A percentile compares a stretch with the other conserved stretches of the same genome.
phyloP scores from a whole-genome alignment of 1,284 basidiomycete genomes.

The Anthracocystis setariae region DNA sequence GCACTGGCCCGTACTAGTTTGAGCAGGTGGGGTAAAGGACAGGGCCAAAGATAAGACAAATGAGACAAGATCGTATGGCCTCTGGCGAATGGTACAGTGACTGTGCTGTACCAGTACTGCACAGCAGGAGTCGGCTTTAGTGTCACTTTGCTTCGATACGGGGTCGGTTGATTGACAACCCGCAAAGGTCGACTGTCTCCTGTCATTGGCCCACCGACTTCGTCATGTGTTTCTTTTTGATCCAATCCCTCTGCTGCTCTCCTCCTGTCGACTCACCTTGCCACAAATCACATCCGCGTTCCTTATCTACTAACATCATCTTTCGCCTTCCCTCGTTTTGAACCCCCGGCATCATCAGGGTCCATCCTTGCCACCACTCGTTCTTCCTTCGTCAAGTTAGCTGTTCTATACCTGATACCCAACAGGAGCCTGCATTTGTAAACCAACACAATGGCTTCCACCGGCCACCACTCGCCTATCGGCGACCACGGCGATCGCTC shows the following conservation, averaged over 20 bases:
- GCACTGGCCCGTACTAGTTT: background rate
- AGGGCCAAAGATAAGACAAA: background rate
- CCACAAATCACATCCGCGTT: too few relatives aligned
- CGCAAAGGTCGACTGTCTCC: constrained; percentile 7
- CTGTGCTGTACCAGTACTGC: too few relatives aligned
- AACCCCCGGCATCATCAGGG: constrained; percentile 8
- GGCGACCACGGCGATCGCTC: constrained; percentile 30
- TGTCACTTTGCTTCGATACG: background rate
- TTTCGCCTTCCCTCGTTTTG: constrained; percentile 1
- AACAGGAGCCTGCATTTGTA: background rate
- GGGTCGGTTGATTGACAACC: background rate
- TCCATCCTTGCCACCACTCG: background rate
- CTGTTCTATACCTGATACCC: too few relatives aligned
- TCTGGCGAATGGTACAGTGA: background rate
- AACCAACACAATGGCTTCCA: constrained; percentile 28
- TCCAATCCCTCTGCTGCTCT: background rate
- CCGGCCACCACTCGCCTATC: constrained; percentile 22
- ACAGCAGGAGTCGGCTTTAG: constrained; percentile 9
- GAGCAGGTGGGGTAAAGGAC: too few relatives aligned
- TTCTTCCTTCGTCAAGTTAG: background rate
- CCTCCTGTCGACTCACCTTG: constrained; percentile 2
- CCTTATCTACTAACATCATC: constrained; percentile 5
- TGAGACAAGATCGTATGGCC: constrained; percentile 1
- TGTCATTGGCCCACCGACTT: constrained; percentile 14
- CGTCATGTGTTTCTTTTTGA: constrained; percentile 8